A percentile compares a stretch with the other conserved stretches of the same genome.
Evolutionary conservation across 257 asterid species (phyloP).

Genomic region (Nyctanthes arbortristis): DNA sequence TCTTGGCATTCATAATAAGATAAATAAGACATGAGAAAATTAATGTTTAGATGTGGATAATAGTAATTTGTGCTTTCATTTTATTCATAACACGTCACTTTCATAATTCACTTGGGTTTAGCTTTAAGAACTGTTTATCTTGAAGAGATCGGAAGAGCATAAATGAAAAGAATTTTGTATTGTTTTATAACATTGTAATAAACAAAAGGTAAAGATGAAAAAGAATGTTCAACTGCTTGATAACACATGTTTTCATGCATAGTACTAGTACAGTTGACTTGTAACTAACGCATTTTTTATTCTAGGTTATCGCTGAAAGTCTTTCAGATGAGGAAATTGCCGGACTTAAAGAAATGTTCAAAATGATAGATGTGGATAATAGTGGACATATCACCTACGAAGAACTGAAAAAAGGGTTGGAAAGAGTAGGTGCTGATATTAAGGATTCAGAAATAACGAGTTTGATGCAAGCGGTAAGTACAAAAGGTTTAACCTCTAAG

Average conservation of each 20-base stretch:
- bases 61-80: background rate
- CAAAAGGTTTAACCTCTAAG: background rate
- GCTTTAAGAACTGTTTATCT: background rate
- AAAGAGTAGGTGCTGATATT: slow-evolving; percentile 39
- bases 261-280: background rate
- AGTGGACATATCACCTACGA: slow-evolving; percentile 50
- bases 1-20: no score
- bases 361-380: slow-evolving; percentile 47
- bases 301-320: slow-evolving; percentile 48
- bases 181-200: no score
- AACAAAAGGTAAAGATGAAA: background rate
- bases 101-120: background rate
- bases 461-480: slow-evolving; percentile 46
- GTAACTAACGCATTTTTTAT: background rate
- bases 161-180: no score
- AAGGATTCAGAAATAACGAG: slow-evolving; percentile 37
- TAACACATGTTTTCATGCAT: background rate
- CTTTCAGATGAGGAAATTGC: slow-evolving; percentile 54
- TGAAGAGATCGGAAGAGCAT: background rate
- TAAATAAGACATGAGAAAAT: no score
- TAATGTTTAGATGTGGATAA: no score
- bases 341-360: slow-evolving; percentile 52
- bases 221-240: background rate
- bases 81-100: background rate
- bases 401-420: slow-evolving; percentile 41